These are phyloP conservation scores for Schoenoplectus tabernaemontani DNA, from an alignment of 202 grass and related monocot genomes.

Conservation along the genomic window DNA sequence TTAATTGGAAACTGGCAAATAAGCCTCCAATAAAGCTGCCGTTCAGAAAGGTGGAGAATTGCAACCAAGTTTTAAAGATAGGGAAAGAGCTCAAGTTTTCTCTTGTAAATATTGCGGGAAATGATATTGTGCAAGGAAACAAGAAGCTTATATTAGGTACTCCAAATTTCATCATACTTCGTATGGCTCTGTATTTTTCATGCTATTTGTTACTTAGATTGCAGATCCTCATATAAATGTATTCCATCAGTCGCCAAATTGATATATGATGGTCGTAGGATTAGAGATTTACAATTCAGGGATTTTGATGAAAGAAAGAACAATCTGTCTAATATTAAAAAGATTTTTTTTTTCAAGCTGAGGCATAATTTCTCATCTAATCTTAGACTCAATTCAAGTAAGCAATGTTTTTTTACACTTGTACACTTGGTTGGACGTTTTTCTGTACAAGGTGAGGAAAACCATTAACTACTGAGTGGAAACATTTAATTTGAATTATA, in stretches of 20 bases:
- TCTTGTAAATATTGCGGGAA: constrained; percentile 90
- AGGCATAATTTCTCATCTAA: background rate
- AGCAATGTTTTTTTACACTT: background rate
- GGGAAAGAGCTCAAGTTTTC: constrained; percentile 96
- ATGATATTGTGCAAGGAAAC: constrained; percentile 95
- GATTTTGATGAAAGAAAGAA: background rate
- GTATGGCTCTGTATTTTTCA: constrained; percentile 19
- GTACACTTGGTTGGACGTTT: background rate
- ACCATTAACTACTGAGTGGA: background rate
- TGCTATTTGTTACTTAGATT: background rate
- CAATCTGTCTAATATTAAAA: background rate
- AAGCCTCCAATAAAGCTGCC: constrained; percentile 83
- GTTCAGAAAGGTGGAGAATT: constrained; percentile 96
- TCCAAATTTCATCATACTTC: constrained; percentile 5
- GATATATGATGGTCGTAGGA: background rate
- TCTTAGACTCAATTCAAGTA: background rate
- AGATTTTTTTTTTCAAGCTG: no score
- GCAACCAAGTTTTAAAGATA: constrained; percentile 96
- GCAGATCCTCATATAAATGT: background rate
- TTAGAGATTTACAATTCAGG: background rate
- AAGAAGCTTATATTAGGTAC: constrained; percentile 94
- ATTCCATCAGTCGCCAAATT: constrained; percentile 9
- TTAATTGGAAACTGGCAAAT: constrained; percentile 89
- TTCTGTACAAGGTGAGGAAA: background rate
- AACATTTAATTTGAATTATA: background rate